phyloP scores from a whole-genome alignment of 805 yeast species.

The Sugiyamaella mastotermitis region DNA sequence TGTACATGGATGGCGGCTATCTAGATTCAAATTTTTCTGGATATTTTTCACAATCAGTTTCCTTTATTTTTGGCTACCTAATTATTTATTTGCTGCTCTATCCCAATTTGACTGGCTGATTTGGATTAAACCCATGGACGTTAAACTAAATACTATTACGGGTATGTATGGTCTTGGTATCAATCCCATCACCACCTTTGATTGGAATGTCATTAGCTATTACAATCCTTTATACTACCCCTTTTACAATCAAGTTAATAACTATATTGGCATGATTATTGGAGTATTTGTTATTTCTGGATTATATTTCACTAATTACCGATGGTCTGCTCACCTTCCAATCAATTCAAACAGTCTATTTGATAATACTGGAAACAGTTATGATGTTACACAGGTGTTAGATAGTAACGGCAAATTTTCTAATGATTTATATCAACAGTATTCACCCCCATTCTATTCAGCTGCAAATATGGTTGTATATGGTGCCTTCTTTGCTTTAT shows the following conservation, averaged over 20 bases:
- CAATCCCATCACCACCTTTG: constrained; percentile 43
- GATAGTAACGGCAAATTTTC: constrained; percentile 41
- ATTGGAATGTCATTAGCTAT: constrained; percentile 40
- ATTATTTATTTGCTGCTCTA: constrained; percentile 50
- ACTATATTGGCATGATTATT: constrained; percentile 33
- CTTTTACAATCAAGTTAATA: constrained; percentile 30
- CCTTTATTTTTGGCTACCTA: constrained; percentile 55
- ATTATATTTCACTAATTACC: constrained; percentile 47
- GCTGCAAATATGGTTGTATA: constrained; percentile 42
- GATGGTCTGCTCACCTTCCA: constrained; percentile 59
- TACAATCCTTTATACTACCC: constrained; percentile 38
- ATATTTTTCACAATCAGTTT: constrained; percentile 35
- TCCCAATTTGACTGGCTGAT: constrained; percentile 54
- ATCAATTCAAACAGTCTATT: constrained; percentile 48
- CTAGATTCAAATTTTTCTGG: constrained; percentile 42
- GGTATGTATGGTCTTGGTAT: constrained; percentile 46
- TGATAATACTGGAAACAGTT: constrained; percentile 47
- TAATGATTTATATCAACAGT: constrained; percentile 42
- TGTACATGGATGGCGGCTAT: constrained; percentile 49
- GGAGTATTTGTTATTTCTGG: constrained; percentile 40
- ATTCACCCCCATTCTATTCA: constrained; percentile 64
- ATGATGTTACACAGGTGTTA: constrained; percentile 40
- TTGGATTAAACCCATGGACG: constrained; percentile 52
- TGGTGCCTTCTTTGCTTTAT: constrained; percentile 51
- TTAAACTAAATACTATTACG: constrained; percentile 44